These are phyloP conservation scores for Alternaria triticina DNA, from an alignment of 2,329 filamentous ascomycete genomes.

Conservation along the genomic window DNA sequence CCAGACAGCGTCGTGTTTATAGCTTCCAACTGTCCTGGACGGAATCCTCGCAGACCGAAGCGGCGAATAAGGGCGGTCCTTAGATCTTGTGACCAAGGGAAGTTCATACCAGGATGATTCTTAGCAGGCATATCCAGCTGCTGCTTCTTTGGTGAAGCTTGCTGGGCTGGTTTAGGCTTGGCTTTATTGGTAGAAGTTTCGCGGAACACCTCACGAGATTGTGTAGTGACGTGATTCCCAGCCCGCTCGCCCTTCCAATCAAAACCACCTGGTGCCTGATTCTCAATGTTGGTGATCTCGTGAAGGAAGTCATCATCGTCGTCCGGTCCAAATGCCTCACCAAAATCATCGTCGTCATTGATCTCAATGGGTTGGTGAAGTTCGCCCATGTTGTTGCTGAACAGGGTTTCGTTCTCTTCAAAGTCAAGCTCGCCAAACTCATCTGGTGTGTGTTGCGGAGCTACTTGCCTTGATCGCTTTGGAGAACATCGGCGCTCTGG, in stretches of 20 bases:
- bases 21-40: conserved; percentile 89
- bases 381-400: conserved; percentile 20
- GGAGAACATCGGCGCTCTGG: conserved; percentile 26
- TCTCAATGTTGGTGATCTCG: conserved; percentile 52
- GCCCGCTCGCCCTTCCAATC: conserved; percentile 40
- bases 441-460: conserved; percentile 15
- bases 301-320: conserved; percentile 48
- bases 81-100: conserved; percentile 85
- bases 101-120: conserved; percentile 51
- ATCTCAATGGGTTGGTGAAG: conserved; percentile 14
- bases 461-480: conserved; percentile 5
- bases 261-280: conserved; percentile 34
- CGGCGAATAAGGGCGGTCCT: conserved; percentile 78
- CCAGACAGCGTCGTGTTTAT: conserved; percentile 91
- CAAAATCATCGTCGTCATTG: conserved; percentile 20
- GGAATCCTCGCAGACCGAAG: conserved; percentile 86
- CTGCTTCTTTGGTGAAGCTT: conserved; percentile 38
- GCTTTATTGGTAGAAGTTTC: conserved; percentile 37
- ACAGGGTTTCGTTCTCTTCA: conserved; percentile 26
- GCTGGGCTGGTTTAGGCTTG: conserved; percentile 22
- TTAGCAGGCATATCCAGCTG: conserved; percentile 33
- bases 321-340: conserved; percentile 37
- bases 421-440: conserved; percentile 37
- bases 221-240: conserved; percentile 15
- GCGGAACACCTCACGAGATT: conserved; percentile 35